These are phyloP conservation scores for Perilla frutescens DNA, from an alignment of 257 asterid genomes.

Conservation along the genomic window DNA sequence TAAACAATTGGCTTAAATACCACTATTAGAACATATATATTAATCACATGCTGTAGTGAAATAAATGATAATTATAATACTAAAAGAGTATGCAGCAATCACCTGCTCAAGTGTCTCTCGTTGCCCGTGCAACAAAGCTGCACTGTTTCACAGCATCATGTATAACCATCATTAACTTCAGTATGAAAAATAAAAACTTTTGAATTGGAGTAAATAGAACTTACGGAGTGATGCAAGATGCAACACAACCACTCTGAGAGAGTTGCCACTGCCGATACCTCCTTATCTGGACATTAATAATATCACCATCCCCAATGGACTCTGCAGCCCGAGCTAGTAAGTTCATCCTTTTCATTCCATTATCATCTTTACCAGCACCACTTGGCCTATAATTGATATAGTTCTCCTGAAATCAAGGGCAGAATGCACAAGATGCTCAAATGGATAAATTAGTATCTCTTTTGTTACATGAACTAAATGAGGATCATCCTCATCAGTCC, in stretches of 20 bases:
- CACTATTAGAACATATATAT: no score
- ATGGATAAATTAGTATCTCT: slow-evolving; percentile 22
- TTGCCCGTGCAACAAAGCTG: slow-evolving; percentile 90
- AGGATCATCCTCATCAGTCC: slow-evolving; percentile 26
- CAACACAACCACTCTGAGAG: slow-evolving; percentile 75
- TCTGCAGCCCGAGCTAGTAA: slow-evolving; percentile 87
- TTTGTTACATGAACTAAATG: slow-evolving; percentile 20
- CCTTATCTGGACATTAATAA: slow-evolving; percentile 89
- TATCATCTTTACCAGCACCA: slow-evolving; percentile 74
- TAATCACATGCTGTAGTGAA: background rate
- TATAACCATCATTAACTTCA: slow-evolving; percentile 31
- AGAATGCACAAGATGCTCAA: slow-evolving; percentile 29
- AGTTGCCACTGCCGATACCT: slow-evolving; percentile 98
- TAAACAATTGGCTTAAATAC: no score
- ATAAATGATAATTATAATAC: background rate
- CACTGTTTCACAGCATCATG: slow-evolving; percentile 54
- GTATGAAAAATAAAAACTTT: slow-evolving; percentile 1
- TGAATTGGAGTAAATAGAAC: slow-evolving; percentile 40
- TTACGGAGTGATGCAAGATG: slow-evolving; percentile 90
- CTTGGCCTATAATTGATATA: slow-evolving; percentile 90
- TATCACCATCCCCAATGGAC: slow-evolving; percentile 97
- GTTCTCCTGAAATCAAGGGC: slow-evolving; percentile 76
- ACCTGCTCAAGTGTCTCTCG: slow-evolving; percentile 91
- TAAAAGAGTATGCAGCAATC: slow-evolving; percentile 29
- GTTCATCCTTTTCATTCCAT: slow-evolving; percentile 77